Conservation (phyloP, 2,329 filamentous ascomycete species). For the Exophiala sp. region DNA sequence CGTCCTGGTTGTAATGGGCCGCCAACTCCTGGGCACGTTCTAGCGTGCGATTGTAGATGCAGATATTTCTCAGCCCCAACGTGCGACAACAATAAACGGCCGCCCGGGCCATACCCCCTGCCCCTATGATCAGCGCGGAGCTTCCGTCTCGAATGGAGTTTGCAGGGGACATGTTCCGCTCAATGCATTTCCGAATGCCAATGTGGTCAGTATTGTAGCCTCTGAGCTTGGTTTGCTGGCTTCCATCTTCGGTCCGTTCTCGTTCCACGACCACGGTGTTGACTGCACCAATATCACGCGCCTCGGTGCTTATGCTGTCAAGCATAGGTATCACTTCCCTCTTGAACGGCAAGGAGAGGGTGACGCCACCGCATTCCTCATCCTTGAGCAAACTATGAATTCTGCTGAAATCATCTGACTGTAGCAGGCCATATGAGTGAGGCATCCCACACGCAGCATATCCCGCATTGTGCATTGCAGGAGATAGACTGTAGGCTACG, state of each 20-base stretch:
- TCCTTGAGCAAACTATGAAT: slow-evolving; percentile 22
- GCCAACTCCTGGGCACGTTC: slow-evolving; percentile 25
- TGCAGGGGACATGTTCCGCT: slow-evolving; percentile 28
- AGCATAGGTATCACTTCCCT: slow-evolving; percentile 26
- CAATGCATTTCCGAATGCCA: slow-evolving; percentile 30
- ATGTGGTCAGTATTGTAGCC: slow-evolving; percentile 33
- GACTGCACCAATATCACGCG: slow-evolving; percentile 30
- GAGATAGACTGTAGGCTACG: slow-evolving; percentile 28
- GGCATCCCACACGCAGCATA: slow-evolving; percentile 29
- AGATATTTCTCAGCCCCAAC: slow-evolving; percentile 28
- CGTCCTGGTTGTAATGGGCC: slow-evolving; percentile 19
- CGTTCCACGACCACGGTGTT: slow-evolving; percentile 25
- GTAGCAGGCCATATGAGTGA: slow-evolving; percentile 24
- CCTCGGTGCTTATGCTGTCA: slow-evolving; percentile 27
- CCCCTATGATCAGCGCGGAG: slow-evolving; percentile 29
- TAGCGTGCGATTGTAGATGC: slow-evolving; percentile 29
- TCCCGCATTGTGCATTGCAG: slow-evolving; percentile 30
- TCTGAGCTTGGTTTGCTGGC: slow-evolving; percentile 45
- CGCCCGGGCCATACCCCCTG: slow-evolving; percentile 25
- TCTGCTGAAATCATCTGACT: slow-evolving; percentile 34
- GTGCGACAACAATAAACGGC: slow-evolving; percentile 30
- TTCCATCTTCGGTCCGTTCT: slow-evolving; percentile 34
- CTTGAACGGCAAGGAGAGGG: slow-evolving; percentile 33
- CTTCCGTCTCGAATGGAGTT: slow-evolving; percentile 23
- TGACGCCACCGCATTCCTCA: slow-evolving; percentile 38